phyloP scores from a whole-genome alignment of 2,329 filamentous ascomycete species.

The Apiospora hydei region DNA sequence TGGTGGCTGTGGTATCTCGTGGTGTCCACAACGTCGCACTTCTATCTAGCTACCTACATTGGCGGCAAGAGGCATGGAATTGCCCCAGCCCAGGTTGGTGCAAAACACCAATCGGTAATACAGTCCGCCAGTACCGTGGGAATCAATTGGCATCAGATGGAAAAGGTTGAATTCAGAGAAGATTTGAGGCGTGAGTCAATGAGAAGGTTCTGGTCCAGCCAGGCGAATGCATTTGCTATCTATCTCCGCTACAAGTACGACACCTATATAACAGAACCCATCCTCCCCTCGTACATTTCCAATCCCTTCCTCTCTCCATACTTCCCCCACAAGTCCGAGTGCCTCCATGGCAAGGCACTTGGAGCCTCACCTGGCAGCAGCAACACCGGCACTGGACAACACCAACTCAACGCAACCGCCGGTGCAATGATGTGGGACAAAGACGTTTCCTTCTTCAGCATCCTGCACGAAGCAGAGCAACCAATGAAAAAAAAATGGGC shows the following conservation, averaged over 20 bases:
- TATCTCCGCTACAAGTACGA: background rate
- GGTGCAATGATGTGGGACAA: background rate
- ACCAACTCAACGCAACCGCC: background rate
- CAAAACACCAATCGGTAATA: no score
- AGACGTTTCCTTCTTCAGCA: background rate
- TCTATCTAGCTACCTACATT: background rate
- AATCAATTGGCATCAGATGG: background rate
- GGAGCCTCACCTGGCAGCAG: background rate
- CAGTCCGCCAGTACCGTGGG: background rate
- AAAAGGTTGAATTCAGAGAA: background rate
- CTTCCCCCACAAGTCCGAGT: background rate
- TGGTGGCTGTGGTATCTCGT: background rate
- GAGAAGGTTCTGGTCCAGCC: background rate
- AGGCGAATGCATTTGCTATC: background rate
- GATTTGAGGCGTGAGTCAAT: background rate
- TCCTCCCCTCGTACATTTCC: background rate
- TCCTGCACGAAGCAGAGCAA: background rate
- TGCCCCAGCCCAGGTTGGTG: background rate
- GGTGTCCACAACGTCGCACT: background rate
- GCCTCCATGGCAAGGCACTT: background rate
- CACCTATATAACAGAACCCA: background rate
- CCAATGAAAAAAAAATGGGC: conserved; percentile 11
- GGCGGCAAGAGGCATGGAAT: background rate
- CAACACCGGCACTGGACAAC: background rate
- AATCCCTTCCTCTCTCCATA: background rate